Conservation (phyloP, 2,329 filamentous ascomycete species). For the Trichoderma brevicompactum region DNA sequence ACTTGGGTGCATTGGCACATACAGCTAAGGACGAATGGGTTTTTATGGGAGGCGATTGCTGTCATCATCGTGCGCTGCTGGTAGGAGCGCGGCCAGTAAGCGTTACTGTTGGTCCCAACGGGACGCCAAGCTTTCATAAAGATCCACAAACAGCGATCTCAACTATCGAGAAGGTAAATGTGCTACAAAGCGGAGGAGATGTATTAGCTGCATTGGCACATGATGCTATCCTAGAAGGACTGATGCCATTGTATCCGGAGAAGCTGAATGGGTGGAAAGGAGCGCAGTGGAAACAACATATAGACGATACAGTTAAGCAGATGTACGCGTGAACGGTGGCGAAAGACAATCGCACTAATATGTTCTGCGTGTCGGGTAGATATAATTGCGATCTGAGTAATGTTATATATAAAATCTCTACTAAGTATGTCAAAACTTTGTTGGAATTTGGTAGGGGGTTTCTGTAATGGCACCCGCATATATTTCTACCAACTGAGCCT, state of each 20-base stretch:
- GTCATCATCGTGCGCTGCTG: slow-evolving; percentile 12
- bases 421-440: too few species aligned
- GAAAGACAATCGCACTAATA: neutral
- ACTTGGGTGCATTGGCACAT: slow-evolving; percentile 8
- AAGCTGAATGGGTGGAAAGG: slow-evolving; percentile 16
- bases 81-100: slow-evolving; percentile 12
- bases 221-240: slow-evolving; percentile 4
- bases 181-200: neutral
- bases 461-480: too few species aligned
- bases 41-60: slow-evolving; percentile 19
- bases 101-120: slow-evolving; percentile 5
- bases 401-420: too few species aligned
- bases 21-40: neutral
- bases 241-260: slow-evolving; percentile 1
- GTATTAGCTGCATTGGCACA: slow-evolving; percentile 4
- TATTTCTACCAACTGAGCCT: too few species aligned
- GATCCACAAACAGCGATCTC: slow-evolving; percentile 17
- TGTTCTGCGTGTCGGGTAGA: neutral
- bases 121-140: slow-evolving; percentile 13
- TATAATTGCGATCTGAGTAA: too few species aligned
- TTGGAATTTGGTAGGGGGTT: too few species aligned
- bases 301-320: neutral
- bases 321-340: neutral
- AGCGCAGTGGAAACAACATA: neutral
- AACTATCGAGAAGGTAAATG: neutral